These are phyloP conservation scores for Cutaneotrichosporon cavernicola DNA, from an alignment of 1,284 basidiomycete genomes.

Conservation along the genomic window DNA sequence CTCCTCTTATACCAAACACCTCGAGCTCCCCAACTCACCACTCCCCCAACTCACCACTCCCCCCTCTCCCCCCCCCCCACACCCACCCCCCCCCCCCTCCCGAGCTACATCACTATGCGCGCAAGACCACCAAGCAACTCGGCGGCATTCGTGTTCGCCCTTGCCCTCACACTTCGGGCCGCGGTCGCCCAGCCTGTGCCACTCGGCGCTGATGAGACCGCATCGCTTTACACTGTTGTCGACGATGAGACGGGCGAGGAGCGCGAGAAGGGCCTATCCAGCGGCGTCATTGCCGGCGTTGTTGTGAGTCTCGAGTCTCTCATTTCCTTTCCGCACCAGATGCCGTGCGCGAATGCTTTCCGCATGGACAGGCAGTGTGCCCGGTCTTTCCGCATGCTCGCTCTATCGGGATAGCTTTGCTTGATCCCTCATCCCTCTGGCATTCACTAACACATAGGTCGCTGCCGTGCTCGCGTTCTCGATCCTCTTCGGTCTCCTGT, in stretches of 20 bases:
- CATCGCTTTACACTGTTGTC: neutral
- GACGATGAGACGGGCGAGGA: slow-evolving; percentile 4
- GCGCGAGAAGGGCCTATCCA: neutral
- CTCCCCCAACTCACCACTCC: neutral
- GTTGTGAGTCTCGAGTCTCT: neutral
- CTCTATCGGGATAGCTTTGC: too few species aligned
- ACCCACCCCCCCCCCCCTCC: neutral
- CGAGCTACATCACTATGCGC: neutral
- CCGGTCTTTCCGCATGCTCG: neutral
- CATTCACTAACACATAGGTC: neutral
- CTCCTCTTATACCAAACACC: neutral
- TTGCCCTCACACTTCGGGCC: neutral
- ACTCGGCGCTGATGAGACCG: neutral
- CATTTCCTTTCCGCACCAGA: neutral
- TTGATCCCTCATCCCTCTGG: too few species aligned
- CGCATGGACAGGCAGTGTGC: too few species aligned
- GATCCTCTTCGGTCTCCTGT: slow-evolving; percentile 1
- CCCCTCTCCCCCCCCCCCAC: too few species aligned
- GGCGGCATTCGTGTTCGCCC: neutral
- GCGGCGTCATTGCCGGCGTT: slow-evolving; percentile 5
- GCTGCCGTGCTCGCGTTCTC: slow-evolving; percentile 1
- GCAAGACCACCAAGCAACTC: neutral
- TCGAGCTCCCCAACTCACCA: neutral
- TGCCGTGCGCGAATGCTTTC: too few species aligned
- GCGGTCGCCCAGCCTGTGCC: neutral